Evolutionary conservation across 306 rosid species (phyloP), one percentile per base, ranked within the genome.

Genomic region (Cicer chorassanicum): DNA sequence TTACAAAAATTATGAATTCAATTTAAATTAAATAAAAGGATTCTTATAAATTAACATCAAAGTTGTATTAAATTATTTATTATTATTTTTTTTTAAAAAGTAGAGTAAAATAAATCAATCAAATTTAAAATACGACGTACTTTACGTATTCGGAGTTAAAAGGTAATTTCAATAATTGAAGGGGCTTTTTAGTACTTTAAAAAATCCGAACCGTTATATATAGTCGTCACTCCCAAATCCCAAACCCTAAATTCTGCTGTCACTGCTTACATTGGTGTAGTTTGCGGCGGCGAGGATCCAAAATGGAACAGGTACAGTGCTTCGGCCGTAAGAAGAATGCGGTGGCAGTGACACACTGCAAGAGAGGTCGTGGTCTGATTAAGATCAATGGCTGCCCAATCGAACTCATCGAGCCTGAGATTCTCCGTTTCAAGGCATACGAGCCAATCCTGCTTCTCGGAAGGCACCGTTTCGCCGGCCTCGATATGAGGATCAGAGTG

Each of bases 321-420:
- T 92, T 92, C 51, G 97, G 97, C 4, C 85, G 96, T 18, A 92
- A 92, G 85, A 92, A 92, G 87, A 92, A 92, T 1, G 97, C 97
- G 0, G 97, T 92, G 5, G 97, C 97, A 0, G 96, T 92, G 2
- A 92, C 97, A 1, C 77, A 92, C 87, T 92, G 97, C 87, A 92
- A 92, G 86, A 84, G 87, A 12, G 96, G 97, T 0, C 82, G 88
- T 0, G 93, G 97, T 0, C 86, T 92, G 13, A 89, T 92, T 79
- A 92, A 92, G 86, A 86, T 92, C 82, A 92, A 92, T 3, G 97
- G 97, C 1, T 84, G 85, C 77, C 97, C 96, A 0, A 92, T 92
- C 50, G 96, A 89, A 76, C 90, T 92, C 0, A 86, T 88, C 1
- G 82, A 92, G 86, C 93, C 96, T 1, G 97, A 92, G 87, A 88